Conservation (phyloP, 2,329 filamentous ascomycete genomes). For the Huntiella abstrusa region DNA sequence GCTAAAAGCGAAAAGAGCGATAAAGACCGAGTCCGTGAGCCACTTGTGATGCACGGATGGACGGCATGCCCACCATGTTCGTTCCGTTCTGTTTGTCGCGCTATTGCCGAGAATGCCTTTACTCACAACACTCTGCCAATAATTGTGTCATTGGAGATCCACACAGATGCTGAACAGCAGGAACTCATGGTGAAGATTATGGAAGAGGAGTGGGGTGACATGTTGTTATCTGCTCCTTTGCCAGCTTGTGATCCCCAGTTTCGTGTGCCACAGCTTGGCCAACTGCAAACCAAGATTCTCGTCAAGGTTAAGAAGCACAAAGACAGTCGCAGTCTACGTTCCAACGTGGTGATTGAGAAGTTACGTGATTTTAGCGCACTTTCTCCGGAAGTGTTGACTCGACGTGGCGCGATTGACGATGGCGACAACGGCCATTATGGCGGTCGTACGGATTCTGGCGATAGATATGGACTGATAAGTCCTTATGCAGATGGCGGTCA, state of each 20-base stretch:
- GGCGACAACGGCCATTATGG: neutral
- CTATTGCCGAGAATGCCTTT: conserved; percentile 65
- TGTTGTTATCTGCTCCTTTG: conserved; percentile 44
- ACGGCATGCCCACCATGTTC: conserved; percentile 72
- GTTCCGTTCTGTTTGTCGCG: conserved; percentile 71
- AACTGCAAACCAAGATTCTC: conserved; percentile 62
- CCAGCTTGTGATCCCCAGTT: conserved; percentile 32
- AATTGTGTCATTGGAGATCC: conserved; percentile 84
- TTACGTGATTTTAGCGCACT: conserved; percentile 15
- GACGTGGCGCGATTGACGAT: neutral
- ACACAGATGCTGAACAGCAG: conserved; percentile 67
- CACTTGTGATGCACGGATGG: conserved; percentile 64
- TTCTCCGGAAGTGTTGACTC: conserved; percentile 1
- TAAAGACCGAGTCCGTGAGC: conserved; percentile 29
- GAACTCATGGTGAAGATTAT: conserved; percentile 88
- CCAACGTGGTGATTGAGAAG: conserved; percentile 15
- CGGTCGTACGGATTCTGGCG: too few relatives aligned
- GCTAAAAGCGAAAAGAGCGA: conserved; percentile 5
- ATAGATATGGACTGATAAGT: neutral
- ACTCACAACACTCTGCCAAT: conserved; percentile 56
- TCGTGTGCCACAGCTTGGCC: conserved; percentile 48
- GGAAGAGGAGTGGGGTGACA: conserved; percentile 63
- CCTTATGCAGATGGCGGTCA: neutral
- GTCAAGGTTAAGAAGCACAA: conserved; percentile 56
- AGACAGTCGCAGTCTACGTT: conserved; percentile 14